Conservation (phyloP, 2,329 filamentous ascomycete genomes). For the Myriosclerotinia scirpicola region DNA sequence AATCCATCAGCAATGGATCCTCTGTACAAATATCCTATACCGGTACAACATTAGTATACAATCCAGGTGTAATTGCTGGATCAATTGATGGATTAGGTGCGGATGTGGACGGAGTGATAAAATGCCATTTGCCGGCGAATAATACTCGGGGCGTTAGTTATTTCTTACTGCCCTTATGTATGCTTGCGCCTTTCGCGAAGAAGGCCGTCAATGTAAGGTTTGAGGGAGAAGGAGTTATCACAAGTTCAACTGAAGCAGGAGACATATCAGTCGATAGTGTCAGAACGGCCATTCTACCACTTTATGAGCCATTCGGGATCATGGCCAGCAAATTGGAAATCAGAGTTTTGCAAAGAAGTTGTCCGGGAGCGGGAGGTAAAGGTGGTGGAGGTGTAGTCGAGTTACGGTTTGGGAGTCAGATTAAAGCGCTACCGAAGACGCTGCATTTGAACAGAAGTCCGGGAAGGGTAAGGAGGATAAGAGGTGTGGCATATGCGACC, state of each 20-base stretch:
- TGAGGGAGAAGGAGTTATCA: conserved; percentile 89
- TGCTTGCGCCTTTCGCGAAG: conserved; percentile 92
- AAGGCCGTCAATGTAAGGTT: conserved; percentile 87
- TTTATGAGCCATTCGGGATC: conserved; percentile 90
- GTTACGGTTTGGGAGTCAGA: conserved; percentile 87
- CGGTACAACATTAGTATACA: conserved; percentile 88
- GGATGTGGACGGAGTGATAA: conserved; percentile 63
- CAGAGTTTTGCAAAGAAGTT: conserved; percentile 75
- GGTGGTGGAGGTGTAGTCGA: conserved; percentile 93
- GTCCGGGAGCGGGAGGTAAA: conserved; percentile 69
- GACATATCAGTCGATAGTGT: conserved; percentile 93
- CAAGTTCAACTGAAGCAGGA: conserved; percentile 75
- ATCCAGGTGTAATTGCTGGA: conserved; percentile 88
- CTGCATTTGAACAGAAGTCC: conserved; percentile 80
- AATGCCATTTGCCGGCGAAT: conserved; percentile 74
- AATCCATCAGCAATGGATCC: conserved; percentile 91
- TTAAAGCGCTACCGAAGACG: conserved; percentile 82
- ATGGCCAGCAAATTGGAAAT: conserved; percentile 77
- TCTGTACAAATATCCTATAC: conserved; percentile 95
- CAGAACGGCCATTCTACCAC: conserved; percentile 84
- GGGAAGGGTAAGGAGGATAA: conserved; percentile 81
- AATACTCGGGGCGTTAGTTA: conserved; percentile 84
- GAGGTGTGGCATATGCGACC: conserved; percentile 90
- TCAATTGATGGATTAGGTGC: conserved; percentile 71
- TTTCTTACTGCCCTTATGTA: conserved; percentile 84